phyloP scores from a whole-genome alignment of 345 rosid genomes.

The Kernera saxatilis region DNA sequence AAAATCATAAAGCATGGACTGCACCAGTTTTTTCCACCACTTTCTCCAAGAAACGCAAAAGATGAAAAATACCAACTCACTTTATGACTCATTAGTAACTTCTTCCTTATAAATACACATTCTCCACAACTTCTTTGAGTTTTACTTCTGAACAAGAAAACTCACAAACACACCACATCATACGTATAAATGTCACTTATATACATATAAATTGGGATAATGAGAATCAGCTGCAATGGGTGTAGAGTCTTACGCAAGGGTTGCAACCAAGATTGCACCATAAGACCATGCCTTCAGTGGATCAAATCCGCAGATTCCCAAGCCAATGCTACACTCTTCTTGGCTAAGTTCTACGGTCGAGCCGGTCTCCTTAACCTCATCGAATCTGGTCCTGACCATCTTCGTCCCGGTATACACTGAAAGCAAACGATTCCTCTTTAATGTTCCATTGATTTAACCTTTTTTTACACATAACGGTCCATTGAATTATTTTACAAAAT shows the following conservation, averaged over 20 bases:
- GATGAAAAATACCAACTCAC: conserved; percentile 10
- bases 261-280: conserved; percentile 54
- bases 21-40: conserved; percentile 28
- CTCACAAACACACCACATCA: conserved; percentile 13
- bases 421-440: neutral
- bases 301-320: conserved; percentile 60
- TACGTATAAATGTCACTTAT: neutral
- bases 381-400: conserved; percentile 53
- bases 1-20: conserved; percentile 1
- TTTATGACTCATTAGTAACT: conserved; percentile 21
- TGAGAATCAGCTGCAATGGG: conserved; percentile 69
- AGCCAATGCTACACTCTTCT: conserved; percentile 70
- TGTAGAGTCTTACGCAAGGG: conserved; percentile 70
- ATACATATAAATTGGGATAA: neutral
- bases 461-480: neutral
- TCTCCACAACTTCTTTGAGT: conserved; percentile 8
- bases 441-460: neutral
- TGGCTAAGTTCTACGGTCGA: conserved; percentile 71
- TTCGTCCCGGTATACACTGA: conserved; percentile 39
- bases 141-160: neutral
- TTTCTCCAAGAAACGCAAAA: conserved; percentile 33
- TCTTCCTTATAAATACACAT: conserved; percentile 25
- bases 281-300: conserved; percentile 70
- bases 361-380: conserved; percentile 70
- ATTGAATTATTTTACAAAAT: neutral